These are phyloP conservation scores for Fusarium nurragi DNA, from an alignment of 2,329 filamentous ascomycete genomes.

Conservation along the genomic window DNA sequence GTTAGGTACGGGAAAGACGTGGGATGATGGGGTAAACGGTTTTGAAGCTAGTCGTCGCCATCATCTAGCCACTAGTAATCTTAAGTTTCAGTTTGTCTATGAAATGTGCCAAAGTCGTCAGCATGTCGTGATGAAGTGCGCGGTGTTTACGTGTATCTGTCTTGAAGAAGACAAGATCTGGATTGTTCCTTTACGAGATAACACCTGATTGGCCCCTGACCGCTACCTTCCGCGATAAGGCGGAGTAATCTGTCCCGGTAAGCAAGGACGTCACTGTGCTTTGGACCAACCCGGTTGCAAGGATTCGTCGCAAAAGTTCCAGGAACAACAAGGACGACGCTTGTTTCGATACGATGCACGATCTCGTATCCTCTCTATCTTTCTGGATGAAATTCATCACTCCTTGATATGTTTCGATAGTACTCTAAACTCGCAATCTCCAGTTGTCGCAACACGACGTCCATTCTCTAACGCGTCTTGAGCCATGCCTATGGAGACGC, in stretches of 20 bases:
- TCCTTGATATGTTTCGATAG: constrained; percentile 14
- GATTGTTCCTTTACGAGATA: not conserved
- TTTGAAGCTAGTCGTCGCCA: not conserved
- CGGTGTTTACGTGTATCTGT: constrained; percentile 19
- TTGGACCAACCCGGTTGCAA: constrained; percentile 7
- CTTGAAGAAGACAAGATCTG: constrained; percentile 4
- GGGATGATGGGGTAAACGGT: constrained; percentile 1
- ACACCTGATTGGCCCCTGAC: not conserved
- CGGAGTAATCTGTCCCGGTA: constrained; percentile 14
- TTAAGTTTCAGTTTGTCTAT: not conserved
- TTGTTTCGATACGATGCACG: constrained; percentile 7
- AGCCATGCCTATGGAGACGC: not conserved
- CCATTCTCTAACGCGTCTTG: not conserved
- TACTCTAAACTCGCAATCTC: not conserved
- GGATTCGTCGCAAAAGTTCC: constrained; percentile 31
- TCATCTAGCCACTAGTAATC: not conserved
- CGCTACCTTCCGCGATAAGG: not conserved
- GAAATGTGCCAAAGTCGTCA: constrained; percentile 6
- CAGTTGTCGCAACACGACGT: not conserved
- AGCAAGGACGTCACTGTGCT: constrained; percentile 22
- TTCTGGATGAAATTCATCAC: not conserved
- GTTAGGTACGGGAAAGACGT: not conserved
- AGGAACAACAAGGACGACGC: constrained; percentile 9
- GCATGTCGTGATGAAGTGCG: constrained; percentile 15
- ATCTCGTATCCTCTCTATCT: not conserved